phyloP scores from a whole-genome alignment of 371 early-diverging fungal species.

The Mucor sp. region DNA sequence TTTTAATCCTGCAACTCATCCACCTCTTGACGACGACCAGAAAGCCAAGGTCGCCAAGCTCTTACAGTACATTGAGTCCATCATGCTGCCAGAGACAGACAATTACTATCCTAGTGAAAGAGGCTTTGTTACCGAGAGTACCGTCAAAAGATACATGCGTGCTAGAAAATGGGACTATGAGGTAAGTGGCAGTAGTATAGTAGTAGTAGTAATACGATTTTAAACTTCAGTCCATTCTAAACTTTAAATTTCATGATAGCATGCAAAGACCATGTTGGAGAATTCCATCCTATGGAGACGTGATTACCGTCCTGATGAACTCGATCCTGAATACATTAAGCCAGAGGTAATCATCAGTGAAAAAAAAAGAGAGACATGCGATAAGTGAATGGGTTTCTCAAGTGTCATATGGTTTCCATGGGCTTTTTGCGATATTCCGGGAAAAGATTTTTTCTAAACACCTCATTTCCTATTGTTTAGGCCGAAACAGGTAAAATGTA shows the following conservation, averaged over 20 bases:
- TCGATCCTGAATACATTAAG: constrained; percentile 73
- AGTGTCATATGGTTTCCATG: not conserved
- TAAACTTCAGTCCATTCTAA: not conserved
- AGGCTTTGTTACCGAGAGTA: constrained; percentile 57
- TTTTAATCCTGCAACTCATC: constrained; percentile 23
- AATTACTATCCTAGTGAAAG: constrained; percentile 52
- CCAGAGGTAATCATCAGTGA: constrained; percentile 58
- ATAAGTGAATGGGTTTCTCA: not conserved
- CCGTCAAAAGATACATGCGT: constrained; percentile 73
- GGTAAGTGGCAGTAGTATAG: constrained; percentile 14
- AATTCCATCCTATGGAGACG: constrained; percentile 79
- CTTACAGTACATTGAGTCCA: constrained; percentile 49
- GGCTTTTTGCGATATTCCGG: not conserved
- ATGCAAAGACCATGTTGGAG: constrained; percentile 65
- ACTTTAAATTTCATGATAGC: constrained; percentile 21
- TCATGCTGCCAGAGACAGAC: constrained; percentile 53
- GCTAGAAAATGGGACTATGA: constrained; percentile 75
- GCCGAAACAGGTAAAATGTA: constrained; percentile 84
- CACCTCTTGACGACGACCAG: constrained; percentile 49
- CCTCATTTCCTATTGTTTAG: constrained; percentile 27
- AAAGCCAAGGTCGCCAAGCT: constrained; percentile 44
- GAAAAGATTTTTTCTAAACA: constrained; percentile 5
- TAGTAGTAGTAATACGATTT: not conserved
- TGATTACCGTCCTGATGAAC: constrained; percentile 70
- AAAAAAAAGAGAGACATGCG: not conserved